Evolutionary conservation across 2,329 filamentous ascomycete genomes (phyloP).

Genomic region (Fusarium lateritium): DNA sequence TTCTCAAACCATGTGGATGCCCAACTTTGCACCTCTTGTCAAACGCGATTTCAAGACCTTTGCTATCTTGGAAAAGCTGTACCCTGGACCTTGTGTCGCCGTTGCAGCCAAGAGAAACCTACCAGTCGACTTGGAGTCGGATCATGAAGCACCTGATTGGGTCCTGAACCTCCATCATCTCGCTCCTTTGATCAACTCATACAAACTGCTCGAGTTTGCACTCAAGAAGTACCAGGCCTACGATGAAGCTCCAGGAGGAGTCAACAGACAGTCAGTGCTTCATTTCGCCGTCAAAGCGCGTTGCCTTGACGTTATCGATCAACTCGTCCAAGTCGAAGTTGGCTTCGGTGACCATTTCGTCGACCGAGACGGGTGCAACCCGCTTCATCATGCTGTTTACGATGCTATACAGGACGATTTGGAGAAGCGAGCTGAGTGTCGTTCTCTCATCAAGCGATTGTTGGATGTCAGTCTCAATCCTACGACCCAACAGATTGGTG

Average conservation of each 20-base stretch:
- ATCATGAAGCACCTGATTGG: too few species aligned
- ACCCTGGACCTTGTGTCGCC: not conserved
- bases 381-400: slow-evolving; percentile 5
- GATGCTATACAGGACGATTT: not conserved
- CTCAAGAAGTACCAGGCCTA: too few species aligned
- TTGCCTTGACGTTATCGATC: not conserved
- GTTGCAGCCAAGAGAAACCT: not conserved
- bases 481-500: too few species aligned
- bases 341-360: not conserved
- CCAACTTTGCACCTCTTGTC: slow-evolving; percentile 2
- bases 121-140: too few species aligned
- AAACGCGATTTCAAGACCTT: not conserved
- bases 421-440: not conserved
- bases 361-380: slow-evolving; percentile 11
- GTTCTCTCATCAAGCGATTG: too few species aligned
- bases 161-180: slow-evolving; percentile 9
- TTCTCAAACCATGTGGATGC: not conserved
- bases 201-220: not conserved
- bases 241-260: not conserved
- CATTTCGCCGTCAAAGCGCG: slow-evolving; percentile 15
- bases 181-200: not conserved
- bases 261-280: slow-evolving; percentile 3
- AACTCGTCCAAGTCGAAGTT: not conserved
- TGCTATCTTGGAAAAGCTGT: not conserved
- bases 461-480: too few species aligned